phyloP scores from a whole-genome alignment of 2,329 filamentous ascomycete species.

The Fusarium sp. region DNA sequence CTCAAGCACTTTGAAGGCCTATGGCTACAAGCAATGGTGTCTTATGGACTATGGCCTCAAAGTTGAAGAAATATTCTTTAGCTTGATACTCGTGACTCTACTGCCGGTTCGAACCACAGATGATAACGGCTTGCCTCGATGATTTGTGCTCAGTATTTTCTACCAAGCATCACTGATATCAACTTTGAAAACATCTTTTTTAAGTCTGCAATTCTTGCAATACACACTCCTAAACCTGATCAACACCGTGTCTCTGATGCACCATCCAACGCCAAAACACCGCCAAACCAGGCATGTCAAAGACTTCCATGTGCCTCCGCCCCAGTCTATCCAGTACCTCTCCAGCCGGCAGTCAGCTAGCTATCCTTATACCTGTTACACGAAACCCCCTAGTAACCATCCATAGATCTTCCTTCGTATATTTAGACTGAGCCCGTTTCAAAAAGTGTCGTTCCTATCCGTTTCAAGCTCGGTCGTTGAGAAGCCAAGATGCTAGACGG shows the following conservation, averaged over 20 bases:
- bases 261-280: conserved; percentile 44
- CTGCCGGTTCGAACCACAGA: neutral
- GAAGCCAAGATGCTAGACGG: conserved; percentile 1
- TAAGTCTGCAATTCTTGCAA: conserved; percentile 17
- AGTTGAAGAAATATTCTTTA: neutral
- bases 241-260: conserved; percentile 43
- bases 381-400: neutral
- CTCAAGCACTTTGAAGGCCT: too few species aligned
- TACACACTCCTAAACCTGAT: conserved; percentile 31
- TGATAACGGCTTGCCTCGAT: neutral
- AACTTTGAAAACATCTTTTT: neutral
- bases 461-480: conserved; percentile 11
- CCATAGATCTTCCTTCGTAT: conserved; percentile 2
- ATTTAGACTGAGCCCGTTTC: conserved; percentile 2
- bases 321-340: conserved; percentile 28
- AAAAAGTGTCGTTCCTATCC: conserved; percentile 6
- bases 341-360: conserved; percentile 3
- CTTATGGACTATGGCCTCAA: neutral
- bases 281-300: conserved; percentile 31
- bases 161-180: neutral
- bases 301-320: conserved; percentile 16
- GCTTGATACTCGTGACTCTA: neutral
- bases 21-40: neutral
- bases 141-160: neutral
- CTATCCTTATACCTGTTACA: conserved; percentile 13